Percentiles rank a stretch among this genome's conserved stretches.
Conservation (phyloP, 2,329 filamentous ascomycete genomes). For the Colletotrichum endophyticum region DNA sequence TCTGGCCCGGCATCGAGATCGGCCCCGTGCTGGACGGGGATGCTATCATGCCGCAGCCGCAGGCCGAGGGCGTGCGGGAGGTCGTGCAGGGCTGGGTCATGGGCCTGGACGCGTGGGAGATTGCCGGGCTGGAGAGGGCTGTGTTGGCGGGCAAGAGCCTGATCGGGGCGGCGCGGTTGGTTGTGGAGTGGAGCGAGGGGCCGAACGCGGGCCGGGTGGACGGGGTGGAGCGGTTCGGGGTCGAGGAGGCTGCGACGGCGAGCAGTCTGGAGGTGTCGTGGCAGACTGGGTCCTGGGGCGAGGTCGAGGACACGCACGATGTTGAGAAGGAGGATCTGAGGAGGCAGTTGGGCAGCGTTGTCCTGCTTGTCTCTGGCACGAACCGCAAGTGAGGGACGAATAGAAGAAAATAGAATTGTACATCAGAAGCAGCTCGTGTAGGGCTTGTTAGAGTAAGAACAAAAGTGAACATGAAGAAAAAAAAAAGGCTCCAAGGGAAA, state of each 20-base stretch:
- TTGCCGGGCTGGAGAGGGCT: conserved; percentile 85
- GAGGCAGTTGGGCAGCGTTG: conserved; percentile 85
- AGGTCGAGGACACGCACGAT: conserved; percentile 98
- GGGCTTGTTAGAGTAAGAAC: not conserved
- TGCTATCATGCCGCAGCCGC: conserved; percentile 76
- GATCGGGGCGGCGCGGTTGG: conserved; percentile 74
- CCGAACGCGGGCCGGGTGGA: conserved; percentile 41
- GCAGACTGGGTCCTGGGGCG: conserved; percentile 92
- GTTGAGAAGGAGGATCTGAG: conserved; percentile 90
- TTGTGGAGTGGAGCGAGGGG: conserved; percentile 87
- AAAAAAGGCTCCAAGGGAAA: not conserved
- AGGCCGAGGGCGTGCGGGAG: conserved; percentile 76
- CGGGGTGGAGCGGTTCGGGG: conserved; percentile 64
- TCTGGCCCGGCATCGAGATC: conserved; percentile 87
- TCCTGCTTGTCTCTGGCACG: conserved; percentile 76
- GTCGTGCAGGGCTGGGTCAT: conserved; percentile 80
- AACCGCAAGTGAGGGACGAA: conserved; percentile 22
- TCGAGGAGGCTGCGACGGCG: conserved; percentile 80
- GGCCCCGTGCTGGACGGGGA: conserved; percentile 78
- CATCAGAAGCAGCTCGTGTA: not conserved
- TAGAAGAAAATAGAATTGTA: not conserved
- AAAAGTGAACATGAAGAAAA: not conserved
- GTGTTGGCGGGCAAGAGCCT: conserved; percentile 88
- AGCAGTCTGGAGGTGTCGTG: conserved; percentile 86
- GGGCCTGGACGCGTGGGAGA: conserved; percentile 76